Percentiles rank a stretch among this genome's conserved stretches.
These are phyloP conservation scores for Epichloe aotearoae DNA, from an alignment of 2,329 filamentous ascomycete genomes.

Conservation along the genomic window DNA sequence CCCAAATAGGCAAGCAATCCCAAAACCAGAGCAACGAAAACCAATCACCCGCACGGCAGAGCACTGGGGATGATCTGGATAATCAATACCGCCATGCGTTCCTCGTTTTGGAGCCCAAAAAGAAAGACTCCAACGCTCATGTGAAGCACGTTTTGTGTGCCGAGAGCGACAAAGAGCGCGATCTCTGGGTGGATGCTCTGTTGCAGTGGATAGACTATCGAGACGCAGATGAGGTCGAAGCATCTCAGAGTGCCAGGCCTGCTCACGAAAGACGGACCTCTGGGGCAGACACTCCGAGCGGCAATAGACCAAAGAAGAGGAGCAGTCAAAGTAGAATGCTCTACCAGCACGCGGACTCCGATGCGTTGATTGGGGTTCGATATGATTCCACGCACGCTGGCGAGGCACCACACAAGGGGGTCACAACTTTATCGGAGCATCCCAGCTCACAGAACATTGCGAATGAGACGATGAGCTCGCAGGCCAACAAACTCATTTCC, in stretches of 20 bases:
- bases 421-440: constrained; percentile 21
- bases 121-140: constrained; percentile 77
- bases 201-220: constrained; percentile 76
- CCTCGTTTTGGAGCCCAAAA: constrained; percentile 85
- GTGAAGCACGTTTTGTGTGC: constrained; percentile 92
- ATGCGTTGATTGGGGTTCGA: constrained; percentile 41
- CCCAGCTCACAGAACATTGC: constrained; percentile 19
- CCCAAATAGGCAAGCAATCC: constrained; percentile 90
- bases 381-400: constrained; percentile 44
- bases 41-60: constrained; percentile 44
- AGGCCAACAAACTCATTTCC: constrained; percentile 50
- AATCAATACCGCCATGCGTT: constrained; percentile 97
- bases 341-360: constrained; percentile 26
- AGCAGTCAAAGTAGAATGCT: constrained; percentile 18
- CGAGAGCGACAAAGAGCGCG: constrained; percentile 84
- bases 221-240: constrained; percentile 39
- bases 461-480: constrained; percentile 24
- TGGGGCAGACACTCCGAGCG: constrained; percentile 13
- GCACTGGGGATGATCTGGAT: constrained; percentile 59
- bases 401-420: constrained; percentile 32
- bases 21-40: constrained; percentile 30
- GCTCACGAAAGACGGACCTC: constrained; percentile 28
- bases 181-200: constrained; percentile 84
- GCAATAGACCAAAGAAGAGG: constrained; percentile 19
- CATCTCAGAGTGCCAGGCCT: constrained; percentile 13